These are phyloP conservation scores for Areca catechu DNA, from an alignment of 176 grass and related monocot species.

Conservation along the genomic window DNA sequence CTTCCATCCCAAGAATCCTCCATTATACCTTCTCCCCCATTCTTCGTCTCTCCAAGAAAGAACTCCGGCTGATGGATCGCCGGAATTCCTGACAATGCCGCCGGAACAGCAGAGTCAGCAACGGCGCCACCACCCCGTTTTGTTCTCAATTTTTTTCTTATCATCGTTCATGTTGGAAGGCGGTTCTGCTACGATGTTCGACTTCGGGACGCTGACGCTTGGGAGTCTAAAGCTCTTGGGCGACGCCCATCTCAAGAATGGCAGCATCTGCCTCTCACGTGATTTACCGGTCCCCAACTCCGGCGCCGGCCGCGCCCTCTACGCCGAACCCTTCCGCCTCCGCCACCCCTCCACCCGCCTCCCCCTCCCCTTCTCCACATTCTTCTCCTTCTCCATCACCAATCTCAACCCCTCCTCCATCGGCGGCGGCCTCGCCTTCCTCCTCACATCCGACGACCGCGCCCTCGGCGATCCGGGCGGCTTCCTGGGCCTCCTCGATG, in stretches of 20 bases:
- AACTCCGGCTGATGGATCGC: too few relatives aligned
- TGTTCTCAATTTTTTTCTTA: conserved; percentile 2
- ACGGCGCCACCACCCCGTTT: background rate
- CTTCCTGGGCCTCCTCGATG: background rate
- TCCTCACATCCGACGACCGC: conserved; percentile 27
- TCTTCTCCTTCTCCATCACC: conserved; percentile 69
- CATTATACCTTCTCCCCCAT: background rate
- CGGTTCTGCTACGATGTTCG: conserved; percentile 32
- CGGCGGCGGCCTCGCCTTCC: background rate
- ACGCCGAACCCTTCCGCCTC: conserved; percentile 36
- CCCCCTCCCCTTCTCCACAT: conserved; percentile 65
- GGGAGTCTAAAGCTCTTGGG: conserved; percentile 61
- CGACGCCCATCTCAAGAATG: conserved; percentile 94
- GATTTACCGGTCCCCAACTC: conserved; percentile 80
- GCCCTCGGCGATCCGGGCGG: background rate
- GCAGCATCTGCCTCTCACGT: conserved; percentile 62
- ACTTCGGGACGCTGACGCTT: conserved; percentile 60
- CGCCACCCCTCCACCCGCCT: conserved; percentile 1
- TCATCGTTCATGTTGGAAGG: conserved; percentile 2
- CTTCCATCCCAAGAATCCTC: conserved; percentile 15
- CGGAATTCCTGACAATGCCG: conserved; percentile 19
- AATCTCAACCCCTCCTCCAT: conserved; percentile 39
- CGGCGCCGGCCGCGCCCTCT: conserved; percentile 61
- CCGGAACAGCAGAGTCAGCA: background rate
- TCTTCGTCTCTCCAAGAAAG: background rate